Base-by-base conservation (phyloP, 2,329 filamentous ascomycete genomes). In the Davidsoniella neocaledoniae region DNA sequence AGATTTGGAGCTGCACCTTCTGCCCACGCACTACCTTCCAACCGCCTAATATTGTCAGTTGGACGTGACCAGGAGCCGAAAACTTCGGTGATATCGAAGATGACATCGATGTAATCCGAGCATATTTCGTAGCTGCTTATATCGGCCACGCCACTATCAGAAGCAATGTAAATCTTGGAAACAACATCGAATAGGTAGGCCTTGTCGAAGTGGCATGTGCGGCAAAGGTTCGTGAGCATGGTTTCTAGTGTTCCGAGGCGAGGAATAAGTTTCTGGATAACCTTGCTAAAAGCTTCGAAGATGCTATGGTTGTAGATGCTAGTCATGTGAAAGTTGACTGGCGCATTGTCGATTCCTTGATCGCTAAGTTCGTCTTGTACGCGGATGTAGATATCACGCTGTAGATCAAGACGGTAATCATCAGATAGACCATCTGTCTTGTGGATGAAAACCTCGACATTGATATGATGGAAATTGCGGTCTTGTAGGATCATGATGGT, bases 281-380 rank as follows among this genome's bases (percentile, higher is more conserved):
- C 90, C 65, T 95, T 95, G 68, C 83, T 90, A 63, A 98, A 95
- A 46, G 91, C 91, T 66, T 98, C 91, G 62, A 96, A 98, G 60
- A 94, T 94, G 59, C 84, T 93, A 66, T 95, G 90, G 64, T 98
- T 91, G 71, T 96, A 98, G 63, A 98, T 98, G 61, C 84, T 93
- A 12, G 91, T 98, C 51, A 94, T 79, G 63, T 98, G 90, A 66
- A 94, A 98, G 53, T 83, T 88, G 55, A 98, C 85, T 1, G 86
- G 86, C 1, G 87, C 86, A 60, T 94, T 94, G 61, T 94, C 90
- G 61, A 94, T 86, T 10, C 88, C 90, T 54, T 86, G 78, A 62
- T 98, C 91, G 9, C 83, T 90, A 29, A 98, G 77, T 63, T 98
- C 91, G 62, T 98, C 91, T 59, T 94, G 87, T 55, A 96, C 94